phyloP scores from a whole-genome alignment of 2,329 filamentous ascomycete species.

The Beauveria sp. region DNA sequence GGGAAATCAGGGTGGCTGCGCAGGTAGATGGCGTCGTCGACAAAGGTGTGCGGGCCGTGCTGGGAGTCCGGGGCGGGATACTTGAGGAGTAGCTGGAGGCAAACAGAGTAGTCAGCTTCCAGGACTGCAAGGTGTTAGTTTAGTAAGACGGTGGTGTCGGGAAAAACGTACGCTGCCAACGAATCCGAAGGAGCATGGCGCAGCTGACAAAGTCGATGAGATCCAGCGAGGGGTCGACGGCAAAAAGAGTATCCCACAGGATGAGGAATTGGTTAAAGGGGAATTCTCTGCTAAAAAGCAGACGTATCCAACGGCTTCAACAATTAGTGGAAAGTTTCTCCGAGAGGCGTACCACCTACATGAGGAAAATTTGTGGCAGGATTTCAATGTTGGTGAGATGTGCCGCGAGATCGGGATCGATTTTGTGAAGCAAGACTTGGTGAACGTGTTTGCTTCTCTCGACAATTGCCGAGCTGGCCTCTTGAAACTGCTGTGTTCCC shows the following conservation, averaged over 20 bases:
- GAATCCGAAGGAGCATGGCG: constrained; percentile 84
- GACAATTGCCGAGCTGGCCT: constrained; percentile 57
- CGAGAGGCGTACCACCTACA: constrained; percentile 45
- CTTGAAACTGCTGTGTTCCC: constrained; percentile 19
- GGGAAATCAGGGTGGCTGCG: constrained; percentile 53
- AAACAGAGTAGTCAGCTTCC: constrained; percentile 79
- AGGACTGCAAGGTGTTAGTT: constrained; percentile 51
- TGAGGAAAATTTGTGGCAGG: constrained; percentile 92
- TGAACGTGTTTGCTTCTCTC: constrained; percentile 82
- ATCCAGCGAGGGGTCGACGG: constrained; percentile 71
- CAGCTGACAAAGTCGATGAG: constrained; percentile 88
- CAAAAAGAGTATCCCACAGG: constrained; percentile 88
- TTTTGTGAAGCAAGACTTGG: constrained; percentile 65
- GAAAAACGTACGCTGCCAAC: constrained; percentile 67
- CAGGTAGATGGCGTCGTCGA: constrained; percentile 76
- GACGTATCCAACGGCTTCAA: constrained; percentile 77
- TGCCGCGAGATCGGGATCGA: constrained; percentile 74
- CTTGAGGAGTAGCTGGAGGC: constrained; percentile 72
- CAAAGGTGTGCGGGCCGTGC: constrained; percentile 67
- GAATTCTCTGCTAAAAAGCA: constrained; percentile 90
- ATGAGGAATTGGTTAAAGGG: constrained; percentile 75
- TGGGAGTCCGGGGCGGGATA: constrained; percentile 63
- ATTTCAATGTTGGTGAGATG: constrained; percentile 81
- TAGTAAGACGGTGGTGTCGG: neutral
- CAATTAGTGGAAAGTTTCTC: neutral